Conservation (phyloP, 2,329 filamentous ascomycete species). For the Trichoderma asperellum region DNA sequence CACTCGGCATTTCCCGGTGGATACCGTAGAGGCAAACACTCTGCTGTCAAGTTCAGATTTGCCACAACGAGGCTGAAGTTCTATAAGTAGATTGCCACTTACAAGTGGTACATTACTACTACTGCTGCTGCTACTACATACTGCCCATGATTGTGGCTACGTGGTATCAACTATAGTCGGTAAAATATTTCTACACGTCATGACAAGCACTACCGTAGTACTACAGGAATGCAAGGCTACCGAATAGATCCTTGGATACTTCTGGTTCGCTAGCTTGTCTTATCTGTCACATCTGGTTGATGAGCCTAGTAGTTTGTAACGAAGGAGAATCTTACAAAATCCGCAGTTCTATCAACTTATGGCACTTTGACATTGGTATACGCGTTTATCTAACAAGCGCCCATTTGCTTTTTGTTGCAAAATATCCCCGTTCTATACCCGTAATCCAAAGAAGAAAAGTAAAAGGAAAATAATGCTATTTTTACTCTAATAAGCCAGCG, state of each 20-base stretch:
- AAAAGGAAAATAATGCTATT: not conserved
- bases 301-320: not conserved
- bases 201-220: not conserved
- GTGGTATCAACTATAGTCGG: not conserved
- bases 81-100: not conserved
- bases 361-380: not conserved
- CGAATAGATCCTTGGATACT: not conserved
- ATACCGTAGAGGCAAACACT: not conserved
- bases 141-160: constrained; percentile 5
- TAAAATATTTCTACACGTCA: not conserved
- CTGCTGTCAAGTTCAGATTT: not conserved
- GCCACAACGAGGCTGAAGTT: constrained; percentile 5
- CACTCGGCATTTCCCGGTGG: not conserved
- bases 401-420: not conserved
- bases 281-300: not conserved
- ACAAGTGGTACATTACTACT: not conserved
- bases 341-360: not conserved
- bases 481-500: constrained; percentile 59
- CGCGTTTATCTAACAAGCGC: not conserved
- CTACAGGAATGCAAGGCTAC: not conserved
- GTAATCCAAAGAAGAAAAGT: not conserved
- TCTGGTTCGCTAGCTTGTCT: not conserved
- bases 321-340: not conserved
- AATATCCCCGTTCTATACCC: not conserved
- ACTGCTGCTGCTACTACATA: not conserved